phyloP scores from a whole-genome alignment of 2,329 filamentous ascomycete species.

The Plenodomus tracheiphilus region DNA sequence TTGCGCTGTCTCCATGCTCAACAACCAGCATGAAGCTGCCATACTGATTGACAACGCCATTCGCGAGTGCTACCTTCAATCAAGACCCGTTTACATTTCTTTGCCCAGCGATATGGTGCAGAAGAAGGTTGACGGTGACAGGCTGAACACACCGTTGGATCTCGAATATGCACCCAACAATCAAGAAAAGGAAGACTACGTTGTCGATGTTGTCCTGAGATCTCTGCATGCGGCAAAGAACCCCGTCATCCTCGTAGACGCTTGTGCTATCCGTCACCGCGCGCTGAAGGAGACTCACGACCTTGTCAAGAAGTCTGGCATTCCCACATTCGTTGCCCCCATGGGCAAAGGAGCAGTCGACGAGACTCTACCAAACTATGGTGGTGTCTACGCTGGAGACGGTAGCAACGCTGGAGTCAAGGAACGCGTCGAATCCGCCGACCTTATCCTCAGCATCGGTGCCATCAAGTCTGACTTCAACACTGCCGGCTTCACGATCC shows the following conservation, averaged over 20 bases:
- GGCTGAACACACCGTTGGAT: conserved; percentile 72
- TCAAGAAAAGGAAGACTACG: conserved; percentile 73
- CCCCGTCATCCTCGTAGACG: conserved; percentile 80
- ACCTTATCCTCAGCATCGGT: conserved; percentile 72
- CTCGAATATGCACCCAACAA: conserved; percentile 68
- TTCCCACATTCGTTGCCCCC: conserved; percentile 85
- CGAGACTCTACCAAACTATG: conserved; percentile 74
- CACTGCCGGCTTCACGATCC: conserved; percentile 80
- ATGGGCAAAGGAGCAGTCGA: conserved; percentile 88
- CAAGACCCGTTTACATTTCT: conserved; percentile 80
- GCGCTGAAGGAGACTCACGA: conserved; percentile 73
- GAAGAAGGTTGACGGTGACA: conserved; percentile 73
- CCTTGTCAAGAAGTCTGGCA: conserved; percentile 70
- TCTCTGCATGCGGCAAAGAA: conserved; percentile 72
- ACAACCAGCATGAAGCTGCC: conserved; percentile 70
- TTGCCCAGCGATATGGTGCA: conserved; percentile 80
- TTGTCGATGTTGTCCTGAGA: conserved; percentile 77
- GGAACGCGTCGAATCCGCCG: conserved; percentile 67
- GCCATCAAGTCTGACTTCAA: conserved; percentile 78
- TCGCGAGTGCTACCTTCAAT: conserved; percentile 71
- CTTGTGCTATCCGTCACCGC: conserved; percentile 77
- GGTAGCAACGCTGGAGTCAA: conserved; percentile 69
- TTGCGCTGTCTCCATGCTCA: conserved; percentile 70
- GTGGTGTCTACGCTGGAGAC: conserved; percentile 82
- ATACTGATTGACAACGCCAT: conserved; percentile 77